Base-by-base conservation (phyloP, 805 yeast species). In the Wickerhamia fluorescens region DNA sequence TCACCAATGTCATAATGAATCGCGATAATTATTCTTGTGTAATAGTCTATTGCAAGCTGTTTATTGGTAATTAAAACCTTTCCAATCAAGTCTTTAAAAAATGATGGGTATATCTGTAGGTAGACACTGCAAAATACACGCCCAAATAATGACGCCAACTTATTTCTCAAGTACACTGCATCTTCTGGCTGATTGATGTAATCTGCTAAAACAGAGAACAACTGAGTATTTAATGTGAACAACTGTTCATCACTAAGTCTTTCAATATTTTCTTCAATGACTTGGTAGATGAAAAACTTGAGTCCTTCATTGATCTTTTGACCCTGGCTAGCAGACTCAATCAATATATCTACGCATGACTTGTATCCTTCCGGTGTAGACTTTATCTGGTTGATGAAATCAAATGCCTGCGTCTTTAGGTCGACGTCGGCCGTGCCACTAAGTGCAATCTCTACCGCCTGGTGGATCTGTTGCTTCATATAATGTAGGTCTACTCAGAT, bases 1-100 rank as follows among this genome's bases (percentile, higher is more conserved):
- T 92, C 98, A 19, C 95, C 98, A 42, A 92, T 86, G 56, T 88
- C 96, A 16, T 78, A 78, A 52, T 92, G 96, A 36, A 92, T 75
- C 17, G 81, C 73, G 24, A 76, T 54, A 35, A 87, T 60, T 6
- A 86, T 71, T 47, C 96, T 71, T 21, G 80, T 55, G 52, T 81
- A 87, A 53, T 83, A 73, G 47, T 88, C 96, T 7, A 68, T 50
- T 41, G 71, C 73, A 29, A 73, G 38, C 20, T 44, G 37, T 35
- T 36, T 35, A 16, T 46, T 43, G 17, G 38, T 33, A 6, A 49
- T 27, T 11, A 34, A 38, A 14, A 45, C 35, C 11, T 51, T 34
- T 16, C 27, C 27, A 26, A 55, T 37, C 37, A 61, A 45, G 9
- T 51, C 57, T 29, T 51, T 51, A 31, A 63, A 40, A 34, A 60